A percentile compares a stretch with the other conserved stretches of the same genome.
These are phyloP conservation scores for Inonotus obliquus DNA, from an alignment of 1,284 basidiomycete genomes.

Conservation along the genomic window DNA sequence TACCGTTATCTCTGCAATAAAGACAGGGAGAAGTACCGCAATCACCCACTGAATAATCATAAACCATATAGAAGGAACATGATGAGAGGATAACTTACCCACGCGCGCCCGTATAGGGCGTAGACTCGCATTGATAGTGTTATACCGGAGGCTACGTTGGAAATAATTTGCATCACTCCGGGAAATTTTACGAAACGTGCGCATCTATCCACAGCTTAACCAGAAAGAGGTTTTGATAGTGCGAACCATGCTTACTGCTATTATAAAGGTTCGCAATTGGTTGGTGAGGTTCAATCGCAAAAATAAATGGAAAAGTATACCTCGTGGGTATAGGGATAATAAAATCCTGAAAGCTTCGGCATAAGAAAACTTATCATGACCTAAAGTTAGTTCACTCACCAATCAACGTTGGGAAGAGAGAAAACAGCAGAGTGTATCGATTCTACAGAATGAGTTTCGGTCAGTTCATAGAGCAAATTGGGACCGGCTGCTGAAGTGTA, in stretches of 20 bases:
- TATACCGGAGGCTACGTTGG: slow-evolving; percentile 11
- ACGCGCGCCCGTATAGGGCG: slow-evolving; percentile 10
- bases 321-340: background rate
- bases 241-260: background rate
- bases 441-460: background rate
- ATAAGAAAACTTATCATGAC: background rate
- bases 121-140: slow-evolving; percentile 14
- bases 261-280: background rate
- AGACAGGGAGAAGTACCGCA: slow-evolving; percentile 4
- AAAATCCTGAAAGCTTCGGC: background rate
- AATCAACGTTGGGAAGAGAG: slow-evolving; percentile 4
- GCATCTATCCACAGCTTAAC: slow-evolving; percentile 4
- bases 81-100: background rate
- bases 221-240: too few species aligned
- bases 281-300: background rate
- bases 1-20: slow-evolving; percentile 10
- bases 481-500: background rate
- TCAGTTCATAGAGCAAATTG: background rate
- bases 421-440: slow-evolving; percentile 8
- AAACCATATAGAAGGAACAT: background rate
- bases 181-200: slow-evolving; percentile 12
- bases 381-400: background rate
- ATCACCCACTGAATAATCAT: slow-evolving; percentile 9
- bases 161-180: slow-evolving; percentile 16
- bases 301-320: too few species aligned